A percentile compares a stretch with the other conserved stretches of the same genome.
Evolutionary conservation across 192 early-diverging fungal species (phyloP).

Genomic region (Hyaloraphidium curvatum): DNA sequence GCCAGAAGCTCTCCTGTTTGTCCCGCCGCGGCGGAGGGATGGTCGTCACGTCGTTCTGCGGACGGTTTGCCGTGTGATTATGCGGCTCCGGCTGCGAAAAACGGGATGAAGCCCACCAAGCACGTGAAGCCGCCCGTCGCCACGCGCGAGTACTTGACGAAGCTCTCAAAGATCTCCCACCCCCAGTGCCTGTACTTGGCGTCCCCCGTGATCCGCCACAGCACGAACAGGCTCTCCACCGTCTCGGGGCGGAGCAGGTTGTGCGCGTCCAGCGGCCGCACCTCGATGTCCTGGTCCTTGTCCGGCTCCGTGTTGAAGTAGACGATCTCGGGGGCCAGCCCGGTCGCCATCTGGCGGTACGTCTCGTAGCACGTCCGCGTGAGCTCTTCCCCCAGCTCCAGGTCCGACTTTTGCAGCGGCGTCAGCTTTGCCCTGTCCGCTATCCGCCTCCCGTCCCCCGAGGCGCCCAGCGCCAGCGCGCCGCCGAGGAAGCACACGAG

Average conservation of each 20-base stretch:
- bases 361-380: constrained; percentile 38
- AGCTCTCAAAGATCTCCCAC: constrained; percentile 69
- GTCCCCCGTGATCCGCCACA: constrained; percentile 74
- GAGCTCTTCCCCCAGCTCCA: constrained; percentile 58
- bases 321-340: constrained; percentile 72
- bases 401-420: constrained; percentile 31
- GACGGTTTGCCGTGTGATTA: constrained; percentile 1
- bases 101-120: constrained; percentile 15
- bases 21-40: constrained; percentile 25
- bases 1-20: constrained; percentile 70
- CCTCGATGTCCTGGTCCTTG: constrained; percentile 32
- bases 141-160: constrained; percentile 59
- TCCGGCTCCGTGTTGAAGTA: constrained; percentile 30
- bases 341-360: constrained; percentile 58
- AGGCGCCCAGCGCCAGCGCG: constrained; percentile 55
- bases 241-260: constrained; percentile 79
- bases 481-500: constrained; percentile 84
- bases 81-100: background rate
- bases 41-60: constrained; percentile 35
- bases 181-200: constrained; percentile 51
- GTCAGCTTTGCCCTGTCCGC: constrained; percentile 16
- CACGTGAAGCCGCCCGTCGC: constrained; percentile 34
- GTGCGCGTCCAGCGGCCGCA: constrained; percentile 41
- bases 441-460: constrained; percentile 27
- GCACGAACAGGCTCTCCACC: constrained; percentile 68